phyloP scores from a whole-genome alignment of 2,329 filamentous ascomycete genomes.

The Ophiocordyceps camponoti-floridani region DNA sequence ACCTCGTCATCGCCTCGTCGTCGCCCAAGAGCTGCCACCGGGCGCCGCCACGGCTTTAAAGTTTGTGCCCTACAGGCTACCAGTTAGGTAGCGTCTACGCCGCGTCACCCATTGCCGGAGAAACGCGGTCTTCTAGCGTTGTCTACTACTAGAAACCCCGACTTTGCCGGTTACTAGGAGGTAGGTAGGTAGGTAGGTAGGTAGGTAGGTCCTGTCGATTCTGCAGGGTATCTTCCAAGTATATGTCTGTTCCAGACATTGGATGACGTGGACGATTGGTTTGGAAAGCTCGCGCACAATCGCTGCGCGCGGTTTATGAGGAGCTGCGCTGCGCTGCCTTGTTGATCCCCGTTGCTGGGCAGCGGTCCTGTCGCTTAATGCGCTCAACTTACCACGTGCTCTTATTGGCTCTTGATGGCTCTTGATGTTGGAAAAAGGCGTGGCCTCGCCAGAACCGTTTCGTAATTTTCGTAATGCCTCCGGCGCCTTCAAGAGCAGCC shows the following conservation, averaged over 20 bases:
- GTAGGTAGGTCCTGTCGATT: too few relatives aligned
- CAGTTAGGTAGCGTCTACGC: neutral
- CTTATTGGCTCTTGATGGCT: neutral
- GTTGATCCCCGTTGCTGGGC: neutral
- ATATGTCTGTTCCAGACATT: neutral
- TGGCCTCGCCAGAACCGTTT: neutral
- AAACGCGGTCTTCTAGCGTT: neutral
- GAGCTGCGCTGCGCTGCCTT: neutral
- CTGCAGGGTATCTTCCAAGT: neutral
- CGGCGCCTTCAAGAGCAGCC: neutral
- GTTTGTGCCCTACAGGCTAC: neutral
- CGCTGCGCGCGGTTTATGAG: too few relatives aligned
- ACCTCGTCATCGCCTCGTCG: neutral
- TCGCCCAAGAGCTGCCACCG: neutral
- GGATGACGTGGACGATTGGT: neutral
- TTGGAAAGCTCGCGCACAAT: neutral
- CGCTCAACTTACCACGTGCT: neutral
- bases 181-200: too few relatives aligned
- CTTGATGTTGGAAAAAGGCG: neutral
- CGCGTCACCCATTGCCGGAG: neutral
- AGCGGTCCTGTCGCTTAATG: neutral
- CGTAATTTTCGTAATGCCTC: neutral
- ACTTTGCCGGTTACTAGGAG: neutral
- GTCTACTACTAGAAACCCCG: neutral
- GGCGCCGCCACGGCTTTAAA: neutral